phyloP scores from a whole-genome alignment of 257 asterid species.

The Solanum verrucosum region DNA sequence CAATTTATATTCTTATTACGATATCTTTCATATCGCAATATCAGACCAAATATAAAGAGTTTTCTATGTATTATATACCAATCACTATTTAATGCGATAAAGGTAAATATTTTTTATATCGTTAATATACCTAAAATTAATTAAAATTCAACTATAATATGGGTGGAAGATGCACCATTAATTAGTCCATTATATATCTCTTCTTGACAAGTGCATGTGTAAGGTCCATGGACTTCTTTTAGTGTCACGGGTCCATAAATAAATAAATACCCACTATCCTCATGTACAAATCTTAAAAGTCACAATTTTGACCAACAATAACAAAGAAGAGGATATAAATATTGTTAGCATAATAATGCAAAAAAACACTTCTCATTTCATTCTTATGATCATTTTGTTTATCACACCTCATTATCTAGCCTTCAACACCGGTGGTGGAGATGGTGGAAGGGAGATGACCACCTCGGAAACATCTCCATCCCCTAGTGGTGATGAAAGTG shows the following conservation, averaged over 20 bases:
- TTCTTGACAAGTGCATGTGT: background rate
- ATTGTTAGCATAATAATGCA: background rate
- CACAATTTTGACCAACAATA: background rate
- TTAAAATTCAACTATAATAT: background rate
- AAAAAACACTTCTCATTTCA: background rate
- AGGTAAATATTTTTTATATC: background rate
- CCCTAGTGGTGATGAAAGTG: constrained; percentile 9
- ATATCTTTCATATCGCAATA: background rate
- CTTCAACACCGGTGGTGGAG: background rate
- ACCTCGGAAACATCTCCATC: background rate
- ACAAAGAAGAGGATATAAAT: background rate
- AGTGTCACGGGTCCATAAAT: background rate
- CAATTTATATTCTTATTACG: background rate
- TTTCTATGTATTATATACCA: background rate
- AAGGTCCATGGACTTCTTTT: background rate
- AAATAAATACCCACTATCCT: background rate
- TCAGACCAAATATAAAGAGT: background rate
- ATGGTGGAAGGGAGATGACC: background rate
- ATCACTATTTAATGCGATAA: background rate
- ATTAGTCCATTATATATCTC: background rate
- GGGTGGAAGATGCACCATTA: background rate
- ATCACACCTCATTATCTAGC: background rate
- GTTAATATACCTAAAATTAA: background rate
- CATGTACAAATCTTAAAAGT: background rate
- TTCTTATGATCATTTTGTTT: background rate